Percentiles rank a stretch among this genome's conserved stretches.
Evolutionary conservation across 129 eudicot genomes (phyloP).

Genomic region (Flaveria linearis): DNA sequence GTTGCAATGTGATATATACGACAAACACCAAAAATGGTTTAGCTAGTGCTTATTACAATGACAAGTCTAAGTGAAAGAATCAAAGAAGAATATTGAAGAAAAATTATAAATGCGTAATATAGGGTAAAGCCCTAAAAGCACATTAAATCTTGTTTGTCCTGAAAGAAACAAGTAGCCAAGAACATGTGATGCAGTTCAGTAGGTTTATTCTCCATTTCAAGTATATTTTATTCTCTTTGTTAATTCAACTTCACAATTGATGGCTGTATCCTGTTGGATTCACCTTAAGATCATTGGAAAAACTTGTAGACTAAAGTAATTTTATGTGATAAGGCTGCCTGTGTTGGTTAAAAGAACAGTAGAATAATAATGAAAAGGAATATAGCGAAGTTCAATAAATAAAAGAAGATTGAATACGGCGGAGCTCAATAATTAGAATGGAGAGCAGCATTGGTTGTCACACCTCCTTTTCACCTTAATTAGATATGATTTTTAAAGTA

Average conservation of each 20-base stretch:
- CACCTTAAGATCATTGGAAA: background rate
- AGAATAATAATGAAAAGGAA: background rate
- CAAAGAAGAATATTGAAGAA: background rate
- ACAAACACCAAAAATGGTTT: background rate
- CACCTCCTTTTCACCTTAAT: conserved; percentile 3
- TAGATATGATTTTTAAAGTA: background rate
- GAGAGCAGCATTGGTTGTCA: conserved; percentile 1
- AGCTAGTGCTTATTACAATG: background rate
- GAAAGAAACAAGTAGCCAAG: background rate
- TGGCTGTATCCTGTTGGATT: background rate
- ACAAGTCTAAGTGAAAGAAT: background rate
- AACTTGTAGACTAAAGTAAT: background rate
- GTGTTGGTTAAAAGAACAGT: background rate
- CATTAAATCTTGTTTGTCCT: background rate
- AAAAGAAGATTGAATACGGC: background rate
- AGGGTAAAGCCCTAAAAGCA: background rate
- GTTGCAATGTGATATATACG: too few relatives aligned
- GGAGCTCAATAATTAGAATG: background rate
- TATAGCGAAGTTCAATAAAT: background rate
- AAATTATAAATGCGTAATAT: background rate
- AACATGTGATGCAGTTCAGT: background rate
- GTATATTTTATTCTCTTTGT: background rate
- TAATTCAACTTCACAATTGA: background rate
- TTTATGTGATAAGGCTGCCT: background rate
- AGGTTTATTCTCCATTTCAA: background rate